Conservation (phyloP, 176 grass and related monocot genomes). For the Themeda triandra region DNA sequence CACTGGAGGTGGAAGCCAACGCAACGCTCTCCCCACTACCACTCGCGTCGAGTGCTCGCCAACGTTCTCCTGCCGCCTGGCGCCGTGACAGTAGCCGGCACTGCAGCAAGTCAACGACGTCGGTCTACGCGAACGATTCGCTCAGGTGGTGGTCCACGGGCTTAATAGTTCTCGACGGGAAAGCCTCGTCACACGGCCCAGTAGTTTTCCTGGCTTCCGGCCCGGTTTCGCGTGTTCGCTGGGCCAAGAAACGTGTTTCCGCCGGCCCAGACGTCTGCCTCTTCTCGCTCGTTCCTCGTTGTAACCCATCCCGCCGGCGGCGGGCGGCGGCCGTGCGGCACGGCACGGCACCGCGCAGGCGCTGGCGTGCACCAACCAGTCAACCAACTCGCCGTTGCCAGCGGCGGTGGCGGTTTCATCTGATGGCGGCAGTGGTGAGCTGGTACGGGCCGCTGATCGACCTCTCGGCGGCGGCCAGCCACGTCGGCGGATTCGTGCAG, state of each 20-base stretch:
- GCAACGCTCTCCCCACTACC: background rate
- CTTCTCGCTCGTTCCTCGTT: background rate
- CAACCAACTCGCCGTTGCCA: background rate
- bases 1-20: background rate
- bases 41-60: background rate
- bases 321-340: background rate
- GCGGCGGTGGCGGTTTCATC: background rate
- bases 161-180: background rate
- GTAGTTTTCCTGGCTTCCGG: background rate
- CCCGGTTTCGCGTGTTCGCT: background rate
- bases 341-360: background rate
- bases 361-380: background rate
- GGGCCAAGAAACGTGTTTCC: background rate
- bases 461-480: slow-evolving; percentile 48
- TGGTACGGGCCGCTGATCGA: slow-evolving; percentile 82
- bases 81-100: too few species aligned
- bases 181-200: background rate
- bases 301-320: background rate
- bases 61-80: background rate
- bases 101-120: background rate
- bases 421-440: slow-evolving; percentile 42
- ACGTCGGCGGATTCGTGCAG: slow-evolving; percentile 60
- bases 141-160: background rate
- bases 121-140: background rate
- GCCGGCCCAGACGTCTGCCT: background rate